Base-by-base conservation (phyloP, 2,329 filamentous ascomycete species). In the Pseudogymnoascus sp. region DNA sequence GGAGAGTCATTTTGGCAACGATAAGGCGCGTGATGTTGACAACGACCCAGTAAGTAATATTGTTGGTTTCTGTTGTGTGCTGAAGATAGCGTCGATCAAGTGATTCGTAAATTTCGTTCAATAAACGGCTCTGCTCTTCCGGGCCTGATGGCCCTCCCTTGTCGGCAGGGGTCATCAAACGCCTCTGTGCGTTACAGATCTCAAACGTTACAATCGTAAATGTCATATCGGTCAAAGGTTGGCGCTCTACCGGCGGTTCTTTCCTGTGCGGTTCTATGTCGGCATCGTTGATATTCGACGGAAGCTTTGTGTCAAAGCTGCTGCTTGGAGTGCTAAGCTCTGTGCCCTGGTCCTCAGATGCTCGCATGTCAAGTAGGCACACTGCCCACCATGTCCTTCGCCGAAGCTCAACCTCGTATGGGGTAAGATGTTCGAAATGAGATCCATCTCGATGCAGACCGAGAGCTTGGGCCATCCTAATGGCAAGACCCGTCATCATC, bases 381-480 rank as follows among this genome's bases (percentile, higher is more conserved):
- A 87, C 76, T n/a, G 79, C 75, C 78, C 82, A 86, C 81, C 84
- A 87, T 0, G 86, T 69, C 2, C 85, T 76, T 20, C 85, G 76
- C 37, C 84, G 76, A 71, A 86, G 80, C 68, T 87, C 83, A 0
- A 78, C 78, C 61, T 87, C 83, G 62, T 83, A 85, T 0, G 82
- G 79, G 0, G 78, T 75, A 4, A 87, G 72, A 25, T 25, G 22
- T 1, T 76, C 77, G 37, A 86, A 76, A 50, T 76, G 71, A 3
- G 74, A 72, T 9, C 78, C 72, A 63, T 76, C 74, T 59, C 75
- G 74, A 61, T 77, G 75, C 59, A 77, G 68, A 22, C 76, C 75
- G 16, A 77, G 74, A 30, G 74, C 74, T 22, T 74, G 71, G 20
- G 74, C 75, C 54, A 77, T 75, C 35, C 75, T 72, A 9, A 75